phyloP scores from a whole-genome alignment of 1,284 basidiomycete species.

The Ustilago trichophora region DNA sequence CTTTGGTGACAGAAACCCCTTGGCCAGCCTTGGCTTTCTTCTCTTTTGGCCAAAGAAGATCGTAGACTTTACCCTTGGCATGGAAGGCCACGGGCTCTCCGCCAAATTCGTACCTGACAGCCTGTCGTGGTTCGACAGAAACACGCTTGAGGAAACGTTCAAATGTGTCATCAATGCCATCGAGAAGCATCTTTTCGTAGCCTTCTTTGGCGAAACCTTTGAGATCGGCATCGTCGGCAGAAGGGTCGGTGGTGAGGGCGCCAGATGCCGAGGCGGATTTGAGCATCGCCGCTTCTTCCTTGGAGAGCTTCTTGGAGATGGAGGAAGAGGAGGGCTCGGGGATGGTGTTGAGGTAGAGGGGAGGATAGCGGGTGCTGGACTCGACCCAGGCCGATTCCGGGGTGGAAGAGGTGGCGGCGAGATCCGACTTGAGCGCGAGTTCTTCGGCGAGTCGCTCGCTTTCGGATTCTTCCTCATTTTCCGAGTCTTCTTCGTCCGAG shows the following conservation, averaged over 20 bases:
- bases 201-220: conserved; percentile 53
- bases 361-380: conserved; percentile 41
- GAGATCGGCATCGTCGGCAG: conserved; percentile 34
- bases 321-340: conserved; percentile 57
- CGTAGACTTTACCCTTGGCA: conserved; percentile 48
- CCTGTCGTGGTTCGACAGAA: conserved; percentile 51
- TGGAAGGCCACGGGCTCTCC: conserved; percentile 59
- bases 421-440: conserved; percentile 60
- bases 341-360: conserved; percentile 60
- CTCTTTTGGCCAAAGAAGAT: conserved; percentile 54
- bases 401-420: conserved; percentile 22
- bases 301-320: conserved; percentile 33
- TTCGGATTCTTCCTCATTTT: conserved; percentile 49
- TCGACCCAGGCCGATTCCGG: conserved; percentile 49
- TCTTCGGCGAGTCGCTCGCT: conserved; percentile 59
- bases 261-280: conserved; percentile 33
- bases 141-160: conserved; percentile 62
- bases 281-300: conserved; percentile 31
- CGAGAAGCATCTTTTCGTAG: conserved; percentile 60
- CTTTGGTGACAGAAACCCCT: conserved; percentile 26
- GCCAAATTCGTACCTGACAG: conserved; percentile 63
- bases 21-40: conserved; percentile 3
- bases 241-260: conserved; percentile 6
- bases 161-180: conserved; percentile 60
- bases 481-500: conserved; percentile 28